Evolutionary conservation across 2,329 filamentous ascomycete genomes (phyloP).

Genomic region (Clonostachys chloroleuca): DNA sequence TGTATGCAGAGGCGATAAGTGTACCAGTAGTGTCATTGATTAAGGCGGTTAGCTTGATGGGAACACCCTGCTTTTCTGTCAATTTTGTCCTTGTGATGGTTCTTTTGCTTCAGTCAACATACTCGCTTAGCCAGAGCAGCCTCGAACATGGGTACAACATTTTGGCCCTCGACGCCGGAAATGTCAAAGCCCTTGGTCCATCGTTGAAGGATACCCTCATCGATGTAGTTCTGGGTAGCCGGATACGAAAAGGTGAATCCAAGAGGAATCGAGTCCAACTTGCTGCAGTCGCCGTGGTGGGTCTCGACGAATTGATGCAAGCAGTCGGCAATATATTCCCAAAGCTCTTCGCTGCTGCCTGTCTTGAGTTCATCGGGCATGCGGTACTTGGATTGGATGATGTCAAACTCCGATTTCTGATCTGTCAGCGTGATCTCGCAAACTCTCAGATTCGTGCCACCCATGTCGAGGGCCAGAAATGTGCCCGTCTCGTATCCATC

Average conservation of each 20-base stretch:
- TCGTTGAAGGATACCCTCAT: slow-evolving; percentile 85
- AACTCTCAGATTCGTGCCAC: slow-evolving; percentile 91
- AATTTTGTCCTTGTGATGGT: not conserved
- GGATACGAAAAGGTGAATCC: slow-evolving; percentile 98
- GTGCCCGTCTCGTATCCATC: slow-evolving; percentile 84
- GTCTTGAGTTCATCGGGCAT: slow-evolving; percentile 93
- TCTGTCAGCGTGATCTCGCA: slow-evolving; percentile 89
- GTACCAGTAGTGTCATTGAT: slow-evolving; percentile 99
- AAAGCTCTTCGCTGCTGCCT: slow-evolving; percentile 78
- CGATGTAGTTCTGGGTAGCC: slow-evolving; percentile 87
- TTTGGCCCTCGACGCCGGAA: slow-evolving; percentile 81
- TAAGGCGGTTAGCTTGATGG: slow-evolving; percentile 87
- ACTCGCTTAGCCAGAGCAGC: slow-evolving; percentile 61
- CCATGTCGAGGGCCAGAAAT: slow-evolving; percentile 90
- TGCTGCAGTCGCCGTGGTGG: slow-evolving; percentile 66
- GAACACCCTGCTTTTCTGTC: slow-evolving; percentile 60
- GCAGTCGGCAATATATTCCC: slow-evolving; percentile 93
- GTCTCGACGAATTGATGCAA: slow-evolving; percentile 85
- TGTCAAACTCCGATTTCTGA: slow-evolving; percentile 85
- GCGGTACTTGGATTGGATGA: slow-evolving; percentile 93
- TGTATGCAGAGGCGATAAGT: slow-evolving; percentile 93
- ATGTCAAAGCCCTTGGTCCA: slow-evolving; percentile 99
- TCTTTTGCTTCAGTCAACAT: slow-evolving; percentile 6
- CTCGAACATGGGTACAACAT: slow-evolving; percentile 87
- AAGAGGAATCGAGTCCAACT: slow-evolving; percentile 65